These are phyloP conservation scores for Ramularia endophylla DNA, from an alignment of 2,329 filamentous ascomycete species.

Conservation along the genomic window DNA sequence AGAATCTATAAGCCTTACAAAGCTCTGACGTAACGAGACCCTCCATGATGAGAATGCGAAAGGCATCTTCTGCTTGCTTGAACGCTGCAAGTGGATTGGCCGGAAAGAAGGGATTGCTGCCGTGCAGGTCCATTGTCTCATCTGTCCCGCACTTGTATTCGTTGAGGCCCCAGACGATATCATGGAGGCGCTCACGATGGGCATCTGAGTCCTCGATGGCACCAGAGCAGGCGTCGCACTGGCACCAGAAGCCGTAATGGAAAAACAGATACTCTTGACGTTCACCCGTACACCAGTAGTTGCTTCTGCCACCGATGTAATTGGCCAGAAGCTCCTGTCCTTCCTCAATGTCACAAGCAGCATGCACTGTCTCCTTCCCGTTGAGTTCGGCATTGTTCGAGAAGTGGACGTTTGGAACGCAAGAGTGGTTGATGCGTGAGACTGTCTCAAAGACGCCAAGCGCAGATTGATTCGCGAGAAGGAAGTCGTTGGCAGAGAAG, in stretches of 20 bases:
- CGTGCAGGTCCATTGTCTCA: conserved; percentile 1
- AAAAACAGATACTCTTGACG: conserved; percentile 16
- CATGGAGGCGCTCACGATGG: conserved; percentile 9
- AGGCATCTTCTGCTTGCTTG: conserved; percentile 44
- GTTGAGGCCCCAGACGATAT: conserved; percentile 14
- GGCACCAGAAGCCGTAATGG: conserved; percentile 27
- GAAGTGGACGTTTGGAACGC: conserved; percentile 18
- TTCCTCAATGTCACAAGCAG: conserved; percentile 23
- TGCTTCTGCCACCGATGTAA: conserved; percentile 15
- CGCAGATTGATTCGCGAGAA: conserved; percentile 5
- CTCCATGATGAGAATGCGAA: conserved; percentile 87
- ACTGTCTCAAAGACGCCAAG: conserved; percentile 14
- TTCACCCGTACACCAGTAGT: conserved; percentile 9
- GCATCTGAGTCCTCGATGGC: conserved; percentile 14
- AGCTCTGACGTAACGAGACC: conserved; percentile 49
- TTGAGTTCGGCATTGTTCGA: conserved; percentile 12
- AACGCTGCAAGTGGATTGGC: conserved; percentile 7
- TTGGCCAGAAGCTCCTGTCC: conserved; percentile 25
- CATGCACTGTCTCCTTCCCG: conserved; percentile 20
- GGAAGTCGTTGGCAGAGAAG: conserved; percentile 24
- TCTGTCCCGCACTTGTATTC: conserved; percentile 5
- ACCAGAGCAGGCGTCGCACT: conserved; percentile 23
- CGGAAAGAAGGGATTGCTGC: conserved; percentile 11
- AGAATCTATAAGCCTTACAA: conserved; percentile 20
- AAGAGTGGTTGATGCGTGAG: conserved; percentile 24